These are phyloP conservation scores for Calophaca sinica DNA, from an alignment of 306 rosid genomes.

Conservation along the genomic window DNA sequence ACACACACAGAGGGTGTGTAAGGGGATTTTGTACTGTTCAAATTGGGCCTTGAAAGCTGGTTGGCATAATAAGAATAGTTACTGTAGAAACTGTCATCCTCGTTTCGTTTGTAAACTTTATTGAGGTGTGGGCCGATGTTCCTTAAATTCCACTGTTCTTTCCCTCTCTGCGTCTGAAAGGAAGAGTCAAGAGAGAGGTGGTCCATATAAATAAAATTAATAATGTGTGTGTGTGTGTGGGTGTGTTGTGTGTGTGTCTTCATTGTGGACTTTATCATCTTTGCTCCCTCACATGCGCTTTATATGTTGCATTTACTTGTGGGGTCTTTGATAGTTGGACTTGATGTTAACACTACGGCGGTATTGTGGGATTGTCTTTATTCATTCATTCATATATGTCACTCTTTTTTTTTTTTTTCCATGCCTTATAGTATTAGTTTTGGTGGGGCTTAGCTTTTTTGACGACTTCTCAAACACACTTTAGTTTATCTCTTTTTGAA, in stretches of 20 bases:
- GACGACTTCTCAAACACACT: slow-evolving; percentile 25
- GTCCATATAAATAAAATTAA: slow-evolving; percentile 55
- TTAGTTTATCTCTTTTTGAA: slow-evolving; percentile 30
- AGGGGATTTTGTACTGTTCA: background rate
- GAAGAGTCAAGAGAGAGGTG: slow-evolving; percentile 47
- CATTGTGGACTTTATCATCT: slow-evolving; percentile 55
- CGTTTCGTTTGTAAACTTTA: slow-evolving; percentile 68
- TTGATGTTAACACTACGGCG: slow-evolving; percentile 56
- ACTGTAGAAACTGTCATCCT: slow-evolving; percentile 62
- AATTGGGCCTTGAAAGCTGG: slow-evolving; percentile 34
- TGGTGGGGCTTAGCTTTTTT: slow-evolving; percentile 37
- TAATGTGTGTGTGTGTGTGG: too few relatives aligned
- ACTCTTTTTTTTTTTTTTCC: background rate
- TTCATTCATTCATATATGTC: slow-evolving; percentile 17
- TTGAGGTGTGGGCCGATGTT: slow-evolving; percentile 72
- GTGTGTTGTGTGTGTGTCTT: slow-evolving; percentile 53
- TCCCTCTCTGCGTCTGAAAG: slow-evolving; percentile 49
- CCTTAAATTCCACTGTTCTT: slow-evolving; percentile 68
- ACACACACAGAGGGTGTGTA: background rate
- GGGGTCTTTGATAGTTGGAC: slow-evolving; percentile 62
- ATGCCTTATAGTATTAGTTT: slow-evolving; percentile 37
- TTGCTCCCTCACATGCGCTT: slow-evolving; percentile 64
- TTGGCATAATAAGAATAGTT: slow-evolving; percentile 43
- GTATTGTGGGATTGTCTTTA: slow-evolving; percentile 49
- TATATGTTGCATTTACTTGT: slow-evolving; percentile 72